Base-by-base conservation (phyloP, 2,329 filamentous ascomycete genomes). In the Fusarium sp. region DNA sequence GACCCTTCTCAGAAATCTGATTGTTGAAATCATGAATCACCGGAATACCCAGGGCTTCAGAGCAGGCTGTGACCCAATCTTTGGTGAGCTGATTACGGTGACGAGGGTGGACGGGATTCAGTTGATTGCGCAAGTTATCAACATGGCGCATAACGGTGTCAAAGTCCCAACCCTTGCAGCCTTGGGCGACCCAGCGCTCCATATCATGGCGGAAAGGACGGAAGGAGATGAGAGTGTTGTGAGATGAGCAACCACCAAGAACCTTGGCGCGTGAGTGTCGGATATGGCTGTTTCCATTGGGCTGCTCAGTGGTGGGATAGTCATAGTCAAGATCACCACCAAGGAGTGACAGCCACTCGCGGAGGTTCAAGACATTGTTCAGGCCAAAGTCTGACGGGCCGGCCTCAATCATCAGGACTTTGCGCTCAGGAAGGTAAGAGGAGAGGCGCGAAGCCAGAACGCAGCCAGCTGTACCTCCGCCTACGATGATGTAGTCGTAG, bases 191-290 rank as follows among this genome's bases (percentile, higher is more conserved):
- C 93, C 93, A 97, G 70, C 91, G 85, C 73, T 91, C 85, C 79
- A 91, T 86, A 77, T 97, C 93, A 76, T 96, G 93, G 76, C 93
- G 88, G 74, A 96, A 96, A 7, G 93, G 92, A 25, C 92, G 87
- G 85, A 96, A 96, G 15, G 91, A 95, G 77, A 97, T 96, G 71
- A 96, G 83, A 19, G 93, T 96, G 80, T 97, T 97, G 84, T 96
- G 93, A 58, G 91, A 94, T 40, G 92, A 96, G 83, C 93, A 97
- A 67, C 93, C 93, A 68, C 93, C 93, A 28, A 97, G 85, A 35
- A 97, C 92, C 82, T 96, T 96, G 64, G 93, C 93, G 62, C 93
- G 89, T 12, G 93, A 96, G 81, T 96, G 93, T 65, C 92, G 88
- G 79, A 97, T 96, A 79, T 92, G 85, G 53, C 91, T 95, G 82